These are phyloP conservation scores for Coemansia sp. DNA, from an alignment of 192 early-diverging fungal genomes.

Conservation along the genomic window DNA sequence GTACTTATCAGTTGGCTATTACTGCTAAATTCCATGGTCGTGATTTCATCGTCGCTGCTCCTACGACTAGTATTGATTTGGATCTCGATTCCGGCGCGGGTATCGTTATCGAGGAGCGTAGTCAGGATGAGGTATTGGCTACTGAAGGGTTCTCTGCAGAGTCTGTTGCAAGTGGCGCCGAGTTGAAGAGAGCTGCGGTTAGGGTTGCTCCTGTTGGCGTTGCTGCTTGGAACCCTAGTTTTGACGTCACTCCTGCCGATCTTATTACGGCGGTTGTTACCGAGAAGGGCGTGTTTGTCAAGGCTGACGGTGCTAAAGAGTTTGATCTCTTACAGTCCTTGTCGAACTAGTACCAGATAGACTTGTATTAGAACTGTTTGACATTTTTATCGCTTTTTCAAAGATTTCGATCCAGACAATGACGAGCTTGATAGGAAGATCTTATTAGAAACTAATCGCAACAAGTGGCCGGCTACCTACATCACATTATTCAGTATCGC, in stretches of 20 bases:
- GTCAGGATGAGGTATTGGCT: conserved; percentile 72
- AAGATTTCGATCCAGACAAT: too few species aligned
- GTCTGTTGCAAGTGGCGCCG: conserved; percentile 52
- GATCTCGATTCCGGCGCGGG: conserved; percentile 65
- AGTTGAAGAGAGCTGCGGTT: conserved; percentile 61
- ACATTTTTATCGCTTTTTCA: too few species aligned
- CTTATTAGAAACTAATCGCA: too few species aligned
- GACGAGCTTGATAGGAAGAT: too few species aligned
- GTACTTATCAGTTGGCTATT: conserved; percentile 97
- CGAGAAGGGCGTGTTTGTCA: conserved; percentile 80
- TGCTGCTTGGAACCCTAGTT: conserved; percentile 96
- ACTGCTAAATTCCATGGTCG: conserved; percentile 82
- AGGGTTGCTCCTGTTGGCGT: conserved; percentile 84
- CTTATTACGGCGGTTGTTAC: conserved; percentile 93
- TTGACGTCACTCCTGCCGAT: conserved; percentile 89
- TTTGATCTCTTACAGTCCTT: conserved; percentile 59
- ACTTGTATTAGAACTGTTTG: too few species aligned
- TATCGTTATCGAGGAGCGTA: conserved; percentile 89
- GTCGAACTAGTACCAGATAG: neutral
- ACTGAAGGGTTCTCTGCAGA: conserved; percentile 38
- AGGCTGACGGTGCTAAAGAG: conserved; percentile 48
- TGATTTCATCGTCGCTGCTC: conserved; percentile 96
- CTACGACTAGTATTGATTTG: conserved; percentile 90
- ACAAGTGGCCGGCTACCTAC: too few species aligned
- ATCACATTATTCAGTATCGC: too few species aligned